These are phyloP conservation scores for Stenogyne calaminthoides DNA, from an alignment of 305 asterid genomes.

Conservation along the genomic window DNA sequence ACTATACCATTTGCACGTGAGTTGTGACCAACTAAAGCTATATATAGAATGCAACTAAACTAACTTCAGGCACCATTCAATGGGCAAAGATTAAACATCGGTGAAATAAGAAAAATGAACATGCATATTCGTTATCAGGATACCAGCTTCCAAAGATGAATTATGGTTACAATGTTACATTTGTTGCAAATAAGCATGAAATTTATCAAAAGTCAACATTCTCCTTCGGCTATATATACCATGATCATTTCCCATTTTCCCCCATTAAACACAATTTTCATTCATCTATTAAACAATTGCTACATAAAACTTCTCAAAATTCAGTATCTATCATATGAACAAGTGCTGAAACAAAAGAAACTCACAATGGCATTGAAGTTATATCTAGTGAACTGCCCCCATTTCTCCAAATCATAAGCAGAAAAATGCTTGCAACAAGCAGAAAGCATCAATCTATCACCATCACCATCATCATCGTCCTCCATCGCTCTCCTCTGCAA, in stretches of 20 bases:
- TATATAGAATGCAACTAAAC: background rate
- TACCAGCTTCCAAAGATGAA: background rate
- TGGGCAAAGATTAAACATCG: slow-evolving; percentile 5
- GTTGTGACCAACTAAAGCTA: background rate
- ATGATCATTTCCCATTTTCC: background rate
- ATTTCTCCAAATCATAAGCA: slow-evolving; percentile 92
- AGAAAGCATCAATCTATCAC: slow-evolving; percentile 60
- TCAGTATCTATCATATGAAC: background rate
- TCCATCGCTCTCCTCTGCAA: slow-evolving; percentile 44
- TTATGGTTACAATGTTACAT: too few species aligned
- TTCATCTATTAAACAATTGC: background rate
- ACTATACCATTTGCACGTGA: background rate
- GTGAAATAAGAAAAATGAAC: background rate
- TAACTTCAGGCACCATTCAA: background rate
- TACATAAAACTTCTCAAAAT: slow-evolving; percentile 8
- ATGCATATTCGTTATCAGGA: background rate
- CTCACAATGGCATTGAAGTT: slow-evolving; percentile 84
- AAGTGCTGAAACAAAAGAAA: background rate
- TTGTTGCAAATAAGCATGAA: background rate
- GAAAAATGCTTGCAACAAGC: slow-evolving; percentile 96
- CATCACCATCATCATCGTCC: slow-evolving; percentile 39
- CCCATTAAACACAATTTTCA: slow-evolving; percentile 1
- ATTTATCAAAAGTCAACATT: background rate
- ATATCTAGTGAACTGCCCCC: slow-evolving; percentile 68
- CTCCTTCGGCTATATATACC: background rate